Conservation (phyloP, 306 rosid species). For the Quercus engelmannii region DNA sequence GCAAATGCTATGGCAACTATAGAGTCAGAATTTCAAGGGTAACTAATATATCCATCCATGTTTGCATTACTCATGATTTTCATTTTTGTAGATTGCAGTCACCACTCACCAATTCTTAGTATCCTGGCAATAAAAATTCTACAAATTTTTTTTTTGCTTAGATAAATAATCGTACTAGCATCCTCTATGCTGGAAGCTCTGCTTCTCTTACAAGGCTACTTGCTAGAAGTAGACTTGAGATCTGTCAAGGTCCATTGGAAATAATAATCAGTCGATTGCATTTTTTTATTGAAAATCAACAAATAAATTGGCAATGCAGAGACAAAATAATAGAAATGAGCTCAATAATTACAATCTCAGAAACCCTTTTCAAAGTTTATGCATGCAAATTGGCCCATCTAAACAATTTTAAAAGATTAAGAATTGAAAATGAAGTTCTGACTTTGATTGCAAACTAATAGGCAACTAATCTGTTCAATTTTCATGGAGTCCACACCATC, state of each 20-base stretch:
- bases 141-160: neutral
- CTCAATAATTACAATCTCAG: neutral
- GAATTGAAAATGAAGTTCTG: neutral
- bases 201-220: neutral
- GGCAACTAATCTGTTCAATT: neutral
- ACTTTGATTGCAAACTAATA: neutral
- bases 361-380: neutral
- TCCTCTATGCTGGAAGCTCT: neutral
- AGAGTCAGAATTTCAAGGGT: slow-evolving; percentile 82
- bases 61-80: neutral
- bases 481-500: too few species aligned
- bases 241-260: neutral
- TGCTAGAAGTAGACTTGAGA: neutral
- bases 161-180: neutral
- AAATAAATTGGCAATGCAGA: neutral
- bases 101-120: neutral
- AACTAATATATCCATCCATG: neutral
- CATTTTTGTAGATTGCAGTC: neutral
- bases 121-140: neutral
- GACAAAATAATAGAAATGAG: neutral
- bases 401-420: neutral
- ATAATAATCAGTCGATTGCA: neutral
- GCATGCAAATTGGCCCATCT: neutral
- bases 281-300: neutral
- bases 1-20: slow-evolving; percentile 45